A percentile compares a stretch with the other conserved stretches of the same genome.
Conservation (phyloP, 2,329 filamentous ascomycete species). For the Stagonosporopsis vannaccii region DNA sequence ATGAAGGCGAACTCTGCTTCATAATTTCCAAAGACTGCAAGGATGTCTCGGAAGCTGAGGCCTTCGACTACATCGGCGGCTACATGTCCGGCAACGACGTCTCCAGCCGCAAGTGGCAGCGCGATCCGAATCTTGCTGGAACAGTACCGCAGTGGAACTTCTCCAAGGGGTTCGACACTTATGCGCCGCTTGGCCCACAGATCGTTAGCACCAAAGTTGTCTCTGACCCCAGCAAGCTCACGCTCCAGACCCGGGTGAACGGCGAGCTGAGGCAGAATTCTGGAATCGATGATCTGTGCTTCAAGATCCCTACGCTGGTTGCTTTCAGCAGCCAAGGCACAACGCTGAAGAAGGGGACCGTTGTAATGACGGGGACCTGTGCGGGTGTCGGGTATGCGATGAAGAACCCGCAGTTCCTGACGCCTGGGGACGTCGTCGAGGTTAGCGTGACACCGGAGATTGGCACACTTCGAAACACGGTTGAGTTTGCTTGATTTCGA, state of each 20-base stretch:
- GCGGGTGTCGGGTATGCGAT: conserved; percentile 53
- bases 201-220: conserved; percentile 56
- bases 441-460: conserved; percentile 39
- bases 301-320: conserved; percentile 56
- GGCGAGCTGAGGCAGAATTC: conserved; percentile 58
- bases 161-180: conserved; percentile 65
- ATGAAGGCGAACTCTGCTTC: conserved; percentile 50
- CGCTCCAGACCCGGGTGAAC: conserved; percentile 58
- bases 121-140: conserved; percentile 58
- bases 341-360: conserved; percentile 56
- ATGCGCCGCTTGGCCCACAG: conserved; percentile 60
- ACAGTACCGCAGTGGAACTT: conserved; percentile 65
- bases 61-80: conserved; percentile 60
- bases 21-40: conserved; percentile 63
- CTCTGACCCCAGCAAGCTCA: conserved; percentile 53
- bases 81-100: conserved; percentile 66
- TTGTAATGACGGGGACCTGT: conserved; percentile 60
- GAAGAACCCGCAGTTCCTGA: conserved; percentile 47
- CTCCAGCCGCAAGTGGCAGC: conserved; percentile 61
- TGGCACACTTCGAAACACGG: conserved; percentile 44
- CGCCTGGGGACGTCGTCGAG: conserved; percentile 45
- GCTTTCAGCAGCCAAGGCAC: conserved; percentile 56
- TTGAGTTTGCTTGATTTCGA: conserved; percentile 37
- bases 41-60: conserved; percentile 55
- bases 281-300: conserved; percentile 58